Evolutionary conservation across 106 monocot species (phyloP), one percentile per base, ranked within the genome.

Genomic region (Dioscorea alata): DNA sequence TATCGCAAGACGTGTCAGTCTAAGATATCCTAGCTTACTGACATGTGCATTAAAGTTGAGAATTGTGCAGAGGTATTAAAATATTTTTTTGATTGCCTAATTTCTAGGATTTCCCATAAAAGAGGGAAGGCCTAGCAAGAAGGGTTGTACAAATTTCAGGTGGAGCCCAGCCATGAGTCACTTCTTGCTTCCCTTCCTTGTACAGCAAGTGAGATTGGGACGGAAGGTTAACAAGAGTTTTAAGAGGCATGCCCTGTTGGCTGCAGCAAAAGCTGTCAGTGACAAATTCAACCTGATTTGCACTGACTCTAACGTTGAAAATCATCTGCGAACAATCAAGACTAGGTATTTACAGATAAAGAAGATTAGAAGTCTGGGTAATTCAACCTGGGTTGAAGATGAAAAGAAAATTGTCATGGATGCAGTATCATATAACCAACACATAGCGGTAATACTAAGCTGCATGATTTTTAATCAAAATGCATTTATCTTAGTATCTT

Each of bases 291-390:
- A 70, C 31, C 24, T 80, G 14, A 42, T 6, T 16, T 69, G 74
- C 51, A 70, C 17, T 15, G 58, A 70, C 48, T 53, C 69, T 18
- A 74, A 80, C 50, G 70, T 80, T 6, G 80, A 80, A 51, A 80
- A 80, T 71, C 80, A 75, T 54, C 12, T 80, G 48, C 70, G 69
- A 73, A 80, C 80, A 2, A 23, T 80, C 52, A 80, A 71, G 66
- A 65, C 70, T 17, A 54, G 58, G 20, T 73, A 65, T 75, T 15
- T 18, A 19, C 74, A 74, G 65, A 69, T 80, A 12, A 74, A 64
- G 70, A 80, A 35, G 50, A 33, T 80, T 16, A 57, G 61, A 35
- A 54, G 20, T 59, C 10, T 71, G 64, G 51, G 32, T 49, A 74
- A 60, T 59, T 48, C 61, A 18, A 23, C 2, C 6, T 80, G 57